Percentiles rank a stretch among this genome's conserved stretches.
Conservation (phyloP, 2,329 filamentous ascomycete species). For the Sclerotinia nivalis region DNA sequence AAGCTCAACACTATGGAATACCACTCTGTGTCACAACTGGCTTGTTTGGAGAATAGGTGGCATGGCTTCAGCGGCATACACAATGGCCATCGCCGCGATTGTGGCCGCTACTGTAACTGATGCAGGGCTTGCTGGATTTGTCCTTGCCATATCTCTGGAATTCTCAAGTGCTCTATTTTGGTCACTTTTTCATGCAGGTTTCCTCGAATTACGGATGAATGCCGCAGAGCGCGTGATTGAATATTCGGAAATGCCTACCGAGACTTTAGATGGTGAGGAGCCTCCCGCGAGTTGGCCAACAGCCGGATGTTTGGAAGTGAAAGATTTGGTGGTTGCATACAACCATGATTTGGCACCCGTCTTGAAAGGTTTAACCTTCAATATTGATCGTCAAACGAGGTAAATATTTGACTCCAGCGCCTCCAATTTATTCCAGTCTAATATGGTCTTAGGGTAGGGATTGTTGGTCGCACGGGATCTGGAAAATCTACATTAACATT, state of each 20-base stretch:
- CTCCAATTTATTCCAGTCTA: not conserved
- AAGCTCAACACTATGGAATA: conserved; percentile 65
- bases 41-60: conserved; percentile 20
- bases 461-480: conserved; percentile 38
- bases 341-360: conserved; percentile 69
- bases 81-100: conserved; percentile 62
- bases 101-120: conserved; percentile 63
- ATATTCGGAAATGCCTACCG: conserved; percentile 66
- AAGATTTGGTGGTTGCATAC: conserved; percentile 69
- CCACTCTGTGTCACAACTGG: conserved; percentile 43
- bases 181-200: conserved; percentile 64
- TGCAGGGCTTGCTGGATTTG: conserved; percentile 71
- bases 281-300: conserved; percentile 73
- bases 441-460: conserved; percentile 29
- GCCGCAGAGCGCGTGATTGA: conserved; percentile 72
- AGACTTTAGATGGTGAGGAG: conserved; percentile 61
- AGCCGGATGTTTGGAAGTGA: conserved; percentile 67
- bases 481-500: conserved; percentile 37
- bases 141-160: conserved; percentile 69
- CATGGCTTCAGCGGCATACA: conserved; percentile 66
- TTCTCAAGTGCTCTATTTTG: conserved; percentile 65
- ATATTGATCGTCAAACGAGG: conserved; percentile 44
- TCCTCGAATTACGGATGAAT: conserved; percentile 75
- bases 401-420: not conserved
- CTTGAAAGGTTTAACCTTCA: conserved; percentile 66